A percentile compares a stretch with the other conserved stretches of the same genome.
phyloP scores from a whole-genome alignment of 176 grass and related monocot genomes.

The Thalia dealbata region DNA sequence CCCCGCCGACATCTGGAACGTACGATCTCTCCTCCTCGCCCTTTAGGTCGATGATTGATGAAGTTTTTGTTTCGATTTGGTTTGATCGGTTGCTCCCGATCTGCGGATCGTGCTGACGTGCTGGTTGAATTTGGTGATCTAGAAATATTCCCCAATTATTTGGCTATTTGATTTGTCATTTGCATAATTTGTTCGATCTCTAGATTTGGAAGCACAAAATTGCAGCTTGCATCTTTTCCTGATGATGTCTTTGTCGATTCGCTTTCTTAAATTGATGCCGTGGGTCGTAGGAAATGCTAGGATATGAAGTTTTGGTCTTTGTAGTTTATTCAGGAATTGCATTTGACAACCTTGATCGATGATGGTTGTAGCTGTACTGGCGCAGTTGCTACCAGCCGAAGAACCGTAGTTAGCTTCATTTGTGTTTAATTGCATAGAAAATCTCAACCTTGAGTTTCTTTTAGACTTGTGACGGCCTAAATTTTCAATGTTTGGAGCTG shows the following conservation, averaged over 20 bases:
- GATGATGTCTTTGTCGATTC: not conserved
- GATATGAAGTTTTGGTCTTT: not conserved
- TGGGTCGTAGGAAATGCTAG: not conserved
- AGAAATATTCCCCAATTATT: not conserved
- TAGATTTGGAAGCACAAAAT: not conserved
- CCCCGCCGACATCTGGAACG: slow-evolving; percentile 97
- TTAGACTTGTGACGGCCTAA: too few species aligned
- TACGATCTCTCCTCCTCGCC: slow-evolving; percentile 34
- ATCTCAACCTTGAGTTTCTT: too few species aligned
- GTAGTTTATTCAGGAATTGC: not conserved
- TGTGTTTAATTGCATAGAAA: too few species aligned
- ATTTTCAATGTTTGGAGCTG: not conserved
- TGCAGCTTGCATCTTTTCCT: not conserved
- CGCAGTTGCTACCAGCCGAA: too few species aligned
- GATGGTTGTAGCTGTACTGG: too few species aligned
- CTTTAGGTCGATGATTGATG: slow-evolving; percentile 4
- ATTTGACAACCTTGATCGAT: not conserved
- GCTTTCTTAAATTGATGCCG: not conserved
- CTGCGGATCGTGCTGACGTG: not conserved
- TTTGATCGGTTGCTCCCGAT: not conserved
- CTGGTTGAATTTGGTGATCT: not conserved
- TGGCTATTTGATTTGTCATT: not conserved
- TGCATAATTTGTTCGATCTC: not conserved
- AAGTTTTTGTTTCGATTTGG: not conserved
- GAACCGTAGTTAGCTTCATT: too few species aligned